phyloP scores from a whole-genome alignment of 768 basidiomycete genomes.

The Paxillus involutus region DNA sequence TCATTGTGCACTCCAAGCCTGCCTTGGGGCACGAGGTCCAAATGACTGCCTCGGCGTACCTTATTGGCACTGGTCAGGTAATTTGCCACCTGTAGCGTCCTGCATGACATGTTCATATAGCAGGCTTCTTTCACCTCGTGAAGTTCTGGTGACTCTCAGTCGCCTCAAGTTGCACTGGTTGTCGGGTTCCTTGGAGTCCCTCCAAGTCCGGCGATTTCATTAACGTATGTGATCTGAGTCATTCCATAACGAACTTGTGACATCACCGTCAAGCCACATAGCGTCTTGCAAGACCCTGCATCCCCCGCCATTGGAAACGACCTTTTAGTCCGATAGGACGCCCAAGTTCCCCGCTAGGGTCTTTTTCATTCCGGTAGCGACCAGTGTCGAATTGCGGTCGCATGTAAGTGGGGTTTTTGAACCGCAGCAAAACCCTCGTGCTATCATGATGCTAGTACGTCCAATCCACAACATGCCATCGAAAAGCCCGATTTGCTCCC shows the following conservation, averaged over 20 bases:
- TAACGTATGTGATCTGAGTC: not conserved
- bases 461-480: not conserved
- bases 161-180: conserved; percentile 1
- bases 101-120: not conserved
- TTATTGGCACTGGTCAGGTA: conserved; percentile 11
- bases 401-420: not conserved
- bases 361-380: conserved; percentile 12
- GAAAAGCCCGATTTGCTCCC: not conserved
- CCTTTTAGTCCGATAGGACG: not conserved
- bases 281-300: not conserved
- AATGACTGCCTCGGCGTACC: conserved; percentile 17
- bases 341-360: not conserved
- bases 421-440: conserved; percentile 3
- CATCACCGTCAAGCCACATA: conserved; percentile 6
- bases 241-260: conserved; percentile 8
- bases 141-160: conserved; percentile 2
- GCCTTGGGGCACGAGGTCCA: conserved; percentile 17
- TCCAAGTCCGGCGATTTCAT: not conserved
- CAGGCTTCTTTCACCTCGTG: conserved; percentile 3
- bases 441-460: not conserved
- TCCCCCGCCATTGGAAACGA: not conserved
- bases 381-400: not conserved
- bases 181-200: conserved; percentile 2
- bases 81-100: conserved; percentile 4
- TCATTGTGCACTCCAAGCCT: conserved; percentile 12